phyloP scores from a whole-genome alignment of 805 yeast species.

The Candida qinlingensis region DNA sequence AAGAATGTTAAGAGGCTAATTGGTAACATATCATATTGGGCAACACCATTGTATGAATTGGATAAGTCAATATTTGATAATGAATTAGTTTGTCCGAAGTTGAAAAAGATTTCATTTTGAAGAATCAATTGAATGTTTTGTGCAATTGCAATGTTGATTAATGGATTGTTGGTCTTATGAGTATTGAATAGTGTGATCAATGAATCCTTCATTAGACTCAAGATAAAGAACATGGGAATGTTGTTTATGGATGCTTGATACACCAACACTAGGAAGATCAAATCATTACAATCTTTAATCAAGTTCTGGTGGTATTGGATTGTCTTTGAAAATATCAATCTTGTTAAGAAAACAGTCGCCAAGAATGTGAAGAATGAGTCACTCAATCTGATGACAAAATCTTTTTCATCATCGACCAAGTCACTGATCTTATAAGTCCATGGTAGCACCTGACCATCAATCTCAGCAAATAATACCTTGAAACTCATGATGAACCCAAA shows the following conservation, averaged over 20 bases:
- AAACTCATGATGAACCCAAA: background rate
- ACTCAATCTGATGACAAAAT: slow-evolving; percentile 1
- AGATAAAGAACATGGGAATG: slow-evolving; percentile 43
- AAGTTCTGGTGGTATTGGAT: slow-evolving; percentile 14
- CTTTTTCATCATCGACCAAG: background rate
- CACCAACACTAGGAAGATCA: slow-evolving; percentile 36
- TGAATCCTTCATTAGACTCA: slow-evolving; percentile 22
- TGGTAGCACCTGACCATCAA: slow-evolving; percentile 8
- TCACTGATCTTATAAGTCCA: slow-evolving; percentile 1
- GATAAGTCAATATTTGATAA: slow-evolving; percentile 86
- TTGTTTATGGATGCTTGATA: slow-evolving; percentile 45
- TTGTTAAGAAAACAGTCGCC: slow-evolving; percentile 26
- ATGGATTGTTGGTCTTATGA: background rate
- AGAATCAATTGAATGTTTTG: slow-evolving; percentile 36
- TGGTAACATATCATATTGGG: slow-evolving; percentile 56
- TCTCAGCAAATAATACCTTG: slow-evolving; percentile 6
- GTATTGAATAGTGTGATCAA: background rate
- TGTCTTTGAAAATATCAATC: slow-evolving; percentile 21
- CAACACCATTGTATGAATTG: slow-evolving; percentile 87
- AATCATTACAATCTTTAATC: slow-evolving; percentile 33
- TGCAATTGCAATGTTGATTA: slow-evolving; percentile 1
- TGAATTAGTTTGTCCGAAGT: slow-evolving; percentile 87
- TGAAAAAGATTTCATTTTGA: slow-evolving; percentile 78
- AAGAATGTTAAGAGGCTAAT: slow-evolving; percentile 78
- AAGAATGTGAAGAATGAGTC: slow-evolving; percentile 29